These are phyloP conservation scores for Lasiosphaeriaceae sp. DNA, from an alignment of 495 filamentous ascomycete genomes.

Conservation along the genomic window DNA sequence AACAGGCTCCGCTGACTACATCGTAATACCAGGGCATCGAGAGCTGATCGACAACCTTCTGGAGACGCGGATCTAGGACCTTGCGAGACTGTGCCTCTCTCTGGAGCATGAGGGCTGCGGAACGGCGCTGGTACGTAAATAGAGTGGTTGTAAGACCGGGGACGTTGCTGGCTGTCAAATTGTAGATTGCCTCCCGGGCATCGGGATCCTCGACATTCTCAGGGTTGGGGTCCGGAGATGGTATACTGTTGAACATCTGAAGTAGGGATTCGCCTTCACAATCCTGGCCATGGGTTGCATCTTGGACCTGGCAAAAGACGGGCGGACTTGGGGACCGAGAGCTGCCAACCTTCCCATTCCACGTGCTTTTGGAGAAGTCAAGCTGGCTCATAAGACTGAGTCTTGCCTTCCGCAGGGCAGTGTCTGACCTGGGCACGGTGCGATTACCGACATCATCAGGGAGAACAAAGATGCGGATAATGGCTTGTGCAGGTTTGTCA, in stretches of 20 bases:
- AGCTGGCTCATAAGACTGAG: conserved; percentile 50
- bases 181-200: conserved; percentile 56
- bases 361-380: conserved; percentile 53
- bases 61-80: conserved; percentile 71
- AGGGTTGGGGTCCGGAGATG: conserved; percentile 61
- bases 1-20: conserved; percentile 53
- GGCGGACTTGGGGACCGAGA: background rate
- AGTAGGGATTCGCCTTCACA: conserved; percentile 57
- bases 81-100: conserved; percentile 64
- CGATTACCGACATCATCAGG: conserved; percentile 61
- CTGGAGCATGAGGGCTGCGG: conserved; percentile 82
- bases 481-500: conserved; percentile 16
- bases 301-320: background rate
- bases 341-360: conserved; percentile 42
- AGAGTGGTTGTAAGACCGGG: conserved; percentile 63
- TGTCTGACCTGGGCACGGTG: conserved; percentile 40
- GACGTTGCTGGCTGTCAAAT: conserved; percentile 54
- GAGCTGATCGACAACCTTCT: conserved; percentile 50
- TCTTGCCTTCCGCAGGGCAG: conserved; percentile 41
- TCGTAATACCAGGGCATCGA: conserved; percentile 70
- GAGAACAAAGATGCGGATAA: conserved; percentile 61
- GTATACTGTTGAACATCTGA: conserved; percentile 80
- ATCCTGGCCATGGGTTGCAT: background rate
- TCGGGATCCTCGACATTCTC: conserved; percentile 52
- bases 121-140: conserved; percentile 76